phyloP scores from a whole-genome alignment of 2,329 filamentous ascomycete species.

The Albophoma yamanashiensis region DNA sequence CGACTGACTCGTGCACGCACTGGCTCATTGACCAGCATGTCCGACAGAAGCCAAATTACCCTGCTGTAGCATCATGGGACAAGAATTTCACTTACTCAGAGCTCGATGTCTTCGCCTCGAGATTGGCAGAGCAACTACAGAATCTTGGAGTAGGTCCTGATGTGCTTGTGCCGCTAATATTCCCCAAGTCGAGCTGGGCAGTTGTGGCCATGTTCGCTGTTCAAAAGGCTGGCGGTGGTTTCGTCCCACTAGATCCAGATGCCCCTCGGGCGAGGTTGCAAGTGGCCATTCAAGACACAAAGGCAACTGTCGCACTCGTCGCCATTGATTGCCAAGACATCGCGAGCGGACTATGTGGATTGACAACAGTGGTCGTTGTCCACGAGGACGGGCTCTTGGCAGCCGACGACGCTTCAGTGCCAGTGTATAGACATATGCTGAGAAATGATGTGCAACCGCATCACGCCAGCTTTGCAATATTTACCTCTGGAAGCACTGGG shows the following conservation, averaged over 20 bases:
- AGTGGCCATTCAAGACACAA: neutral
- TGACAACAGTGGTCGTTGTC: neutral
- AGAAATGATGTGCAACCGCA: neutral
- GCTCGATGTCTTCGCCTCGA: neutral
- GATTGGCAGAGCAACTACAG: neutral
- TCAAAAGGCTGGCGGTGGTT: conserved; percentile 5
- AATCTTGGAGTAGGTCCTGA: neutral
- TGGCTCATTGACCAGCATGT: conserved; percentile 4
- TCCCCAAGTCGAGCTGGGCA: conserved; percentile 5
- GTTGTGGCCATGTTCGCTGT: conserved; percentile 4
- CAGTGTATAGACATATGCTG: neutral
- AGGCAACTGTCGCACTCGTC: neutral
- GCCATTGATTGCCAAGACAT: neutral
- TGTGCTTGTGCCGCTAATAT: conserved; percentile 1
- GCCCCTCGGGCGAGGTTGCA: neutral
- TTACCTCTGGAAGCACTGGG: conserved; percentile 48
- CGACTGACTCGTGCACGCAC: conserved; percentile 4
- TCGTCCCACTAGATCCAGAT: conserved; percentile 6
- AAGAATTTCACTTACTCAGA: neutral
- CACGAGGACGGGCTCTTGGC: neutral
- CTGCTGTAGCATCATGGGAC: conserved; percentile 7
- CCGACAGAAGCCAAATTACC: neutral
- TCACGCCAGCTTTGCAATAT: conserved; percentile 12
- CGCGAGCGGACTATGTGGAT: neutral
- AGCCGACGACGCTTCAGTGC: neutral